These are phyloP conservation scores for Acanthamoeba royreba DNA, from an alignment of 208 protist species.

Conservation along the genomic window DNA sequence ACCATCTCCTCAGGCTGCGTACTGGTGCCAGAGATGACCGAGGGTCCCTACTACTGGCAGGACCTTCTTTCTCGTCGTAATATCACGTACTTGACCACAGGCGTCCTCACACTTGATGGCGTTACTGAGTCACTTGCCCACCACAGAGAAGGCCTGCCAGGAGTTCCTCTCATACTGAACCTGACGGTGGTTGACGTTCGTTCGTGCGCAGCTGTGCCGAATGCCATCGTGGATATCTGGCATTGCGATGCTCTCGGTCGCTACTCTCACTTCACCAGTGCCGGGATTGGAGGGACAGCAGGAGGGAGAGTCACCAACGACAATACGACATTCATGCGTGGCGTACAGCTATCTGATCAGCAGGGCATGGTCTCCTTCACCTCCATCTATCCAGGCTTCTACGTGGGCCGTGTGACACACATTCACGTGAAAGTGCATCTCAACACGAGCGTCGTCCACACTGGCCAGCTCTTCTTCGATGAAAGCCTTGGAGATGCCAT, in stretches of 20 bases:
- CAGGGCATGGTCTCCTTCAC: slow-evolving; percentile 19
- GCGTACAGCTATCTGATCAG: slow-evolving; percentile 18
- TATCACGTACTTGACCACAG: not conserved
- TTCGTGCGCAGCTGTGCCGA: not conserved
- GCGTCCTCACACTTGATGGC: no score
- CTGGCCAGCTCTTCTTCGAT: slow-evolving; percentile 48
- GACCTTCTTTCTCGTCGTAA: not conserved
- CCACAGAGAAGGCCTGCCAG: slow-evolving; percentile 22
- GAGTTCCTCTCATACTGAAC: slow-evolving; percentile 31
- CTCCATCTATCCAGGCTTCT: slow-evolving; percentile 50
- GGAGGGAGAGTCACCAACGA: not conserved
- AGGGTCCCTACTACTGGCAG: slow-evolving; percentile 36
- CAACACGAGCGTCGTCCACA: slow-evolving; percentile 14
- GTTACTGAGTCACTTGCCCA: not conserved
- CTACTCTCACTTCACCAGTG: slow-evolving; percentile 51
- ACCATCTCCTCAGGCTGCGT: not conserved
- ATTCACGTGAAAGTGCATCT: slow-evolving; percentile 50
- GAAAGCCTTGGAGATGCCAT: not conserved
- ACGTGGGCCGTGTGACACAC: slow-evolving; percentile 42
- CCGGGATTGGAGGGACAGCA: not conserved
- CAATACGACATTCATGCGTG: slow-evolving; percentile 43
- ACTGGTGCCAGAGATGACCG: slow-evolving; percentile 9
- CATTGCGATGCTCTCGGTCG: slow-evolving; percentile 38
- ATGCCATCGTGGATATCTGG: slow-evolving; percentile 53
- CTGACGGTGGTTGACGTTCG: slow-evolving; percentile 17